Evolutionary conservation across 805 yeast genomes (phyloP), one percentile per base, ranked within the genome.

Genomic region (Wickerhamomyces rabaulensis): DNA sequence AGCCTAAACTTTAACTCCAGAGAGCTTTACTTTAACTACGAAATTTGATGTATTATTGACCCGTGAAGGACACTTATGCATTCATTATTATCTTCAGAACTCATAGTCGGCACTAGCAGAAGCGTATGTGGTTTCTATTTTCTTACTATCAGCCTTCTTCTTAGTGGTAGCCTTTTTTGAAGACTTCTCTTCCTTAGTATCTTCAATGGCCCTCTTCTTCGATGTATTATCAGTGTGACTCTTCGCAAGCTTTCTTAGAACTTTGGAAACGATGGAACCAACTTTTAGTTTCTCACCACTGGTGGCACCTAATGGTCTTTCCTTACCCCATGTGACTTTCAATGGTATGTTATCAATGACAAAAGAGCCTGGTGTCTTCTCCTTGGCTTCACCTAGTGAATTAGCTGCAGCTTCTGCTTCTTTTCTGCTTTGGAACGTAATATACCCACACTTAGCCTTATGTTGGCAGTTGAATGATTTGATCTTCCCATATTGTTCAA

Each of bases 401-500:
- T 62, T 56, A 3, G 70, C 69, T 17, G 57, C 58, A 1, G 15
- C 15, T 43, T 80, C 83, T 1, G 92, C 91, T 3, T 70, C 65
- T 3, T 58, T 51, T 41, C 84, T 62, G 3, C 69, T 66, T 5
- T 61, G 54, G 56, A 79, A 86, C n/a, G 75, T 71, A 2, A 86
- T 66, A 57, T 70, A 85, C 6, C 87, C 95, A 58, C 84, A 76
- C 45, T 75, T 68, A 2, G 90, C 83, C 21, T 69, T 65, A 51
- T 82, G 87, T 35, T 78, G 72, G 20, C 82, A 62, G 10, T 71
- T 69, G 26, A 81, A 57, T 17, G 78, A 63, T 44, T 75, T 73
- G 12, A 84, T 53, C 31, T 67, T 58, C 1, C 85, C 85, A 47
- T 61, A 61, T 22, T 66, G 58, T 33, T 68, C 68, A 46, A 84